Evolutionary conservation across 257 asterid species (phyloP).

Genomic region (Hygrophila difformis): DNA sequence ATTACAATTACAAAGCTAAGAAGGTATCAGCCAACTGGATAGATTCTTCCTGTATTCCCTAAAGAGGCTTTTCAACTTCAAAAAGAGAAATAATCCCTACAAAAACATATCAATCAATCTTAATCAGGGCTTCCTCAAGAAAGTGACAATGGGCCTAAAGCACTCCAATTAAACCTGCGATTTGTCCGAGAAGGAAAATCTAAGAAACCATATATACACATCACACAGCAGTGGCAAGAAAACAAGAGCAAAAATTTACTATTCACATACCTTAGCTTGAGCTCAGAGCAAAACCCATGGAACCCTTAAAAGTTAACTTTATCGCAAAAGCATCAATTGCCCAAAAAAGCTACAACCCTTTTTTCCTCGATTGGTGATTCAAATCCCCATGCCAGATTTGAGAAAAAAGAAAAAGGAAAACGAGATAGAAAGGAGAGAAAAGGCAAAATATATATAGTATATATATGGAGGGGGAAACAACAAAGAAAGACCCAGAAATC

Average conservation of each 20-base stretch:
- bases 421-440: slow-evolving; percentile 4
- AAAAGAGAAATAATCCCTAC: slow-evolving; percentile 10
- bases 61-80: background rate
- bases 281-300: slow-evolving; percentile 28
- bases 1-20: slow-evolving; percentile 7
- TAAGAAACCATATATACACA: slow-evolving; percentile 17
- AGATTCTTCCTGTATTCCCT: slow-evolving; percentile 15
- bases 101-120: slow-evolving; percentile 24
- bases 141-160: slow-evolving; percentile 16
- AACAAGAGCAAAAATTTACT: slow-evolving; percentile 1
- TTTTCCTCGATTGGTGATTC: slow-evolving; percentile 24
- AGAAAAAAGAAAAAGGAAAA: slow-evolving; percentile 13
- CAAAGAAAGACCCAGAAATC: slow-evolving; percentile 14
- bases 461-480: slow-evolving; percentile 19
- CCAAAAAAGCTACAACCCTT: slow-evolving; percentile 14
- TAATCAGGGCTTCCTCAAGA: slow-evolving; percentile 10
- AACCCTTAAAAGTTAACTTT: slow-evolving; percentile 15
- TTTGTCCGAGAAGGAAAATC: slow-evolving; percentile 12
- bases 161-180: slow-evolving; percentile 22
- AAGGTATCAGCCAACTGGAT: background rate
- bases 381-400: slow-evolving; percentile 29
- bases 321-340: background rate
- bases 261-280: slow-evolving; percentile 49
- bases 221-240: background rate
- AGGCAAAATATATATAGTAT: slow-evolving; percentile 8